Evolutionary conservation across 176 grass and related monocot species (phyloP).

Genomic region (barley (Hordeum vulgare)): DNA sequence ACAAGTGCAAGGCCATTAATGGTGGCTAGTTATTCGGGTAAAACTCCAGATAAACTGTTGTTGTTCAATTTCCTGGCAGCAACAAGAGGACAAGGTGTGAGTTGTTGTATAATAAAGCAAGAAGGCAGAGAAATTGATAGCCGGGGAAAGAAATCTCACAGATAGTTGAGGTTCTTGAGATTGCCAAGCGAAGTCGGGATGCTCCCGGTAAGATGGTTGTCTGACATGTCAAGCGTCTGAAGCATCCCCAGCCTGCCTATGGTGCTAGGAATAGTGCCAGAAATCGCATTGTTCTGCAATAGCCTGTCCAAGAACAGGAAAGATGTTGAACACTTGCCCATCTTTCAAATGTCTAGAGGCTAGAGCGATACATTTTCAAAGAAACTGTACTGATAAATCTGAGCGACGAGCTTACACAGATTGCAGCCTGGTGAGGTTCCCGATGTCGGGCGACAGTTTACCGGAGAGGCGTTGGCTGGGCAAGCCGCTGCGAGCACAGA

Average conservation of each 20-base stretch:
- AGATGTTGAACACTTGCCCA: neutral
- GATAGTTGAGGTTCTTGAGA: slow-evolving; percentile 77
- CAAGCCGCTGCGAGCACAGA: slow-evolving; percentile 45
- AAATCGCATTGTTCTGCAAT: slow-evolving; percentile 86
- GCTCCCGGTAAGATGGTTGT: slow-evolving; percentile 70
- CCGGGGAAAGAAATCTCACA: slow-evolving; percentile 39
- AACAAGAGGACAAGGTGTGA: neutral
- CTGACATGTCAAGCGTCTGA: slow-evolving; percentile 80
- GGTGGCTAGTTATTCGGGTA: slow-evolving; percentile 68
- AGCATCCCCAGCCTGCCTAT: slow-evolving; percentile 79
- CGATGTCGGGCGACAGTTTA: slow-evolving; percentile 60
- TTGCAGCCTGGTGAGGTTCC: slow-evolving; percentile 82
- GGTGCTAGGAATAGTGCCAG: slow-evolving; percentile 57
- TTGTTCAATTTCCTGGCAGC: slow-evolving; percentile 75
- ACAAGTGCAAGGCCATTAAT: slow-evolving; percentile 76
- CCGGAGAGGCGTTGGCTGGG: slow-evolving; percentile 92
- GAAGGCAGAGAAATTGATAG: neutral
- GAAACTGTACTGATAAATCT: neutral
- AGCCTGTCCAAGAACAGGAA: slow-evolving; percentile 45
- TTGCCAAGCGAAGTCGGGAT: slow-evolving; percentile 75
- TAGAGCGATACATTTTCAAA: neutral
- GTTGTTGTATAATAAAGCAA: neutral
- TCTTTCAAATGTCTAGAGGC: neutral
- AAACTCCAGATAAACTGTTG: slow-evolving; percentile 81
- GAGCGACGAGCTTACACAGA: slow-evolving; percentile 63